Evolutionary conservation across 352 stramenopile genomes (phyloP), one percentile per base, ranked within the genome.

Genomic region (Pythium dissimile): DNA sequence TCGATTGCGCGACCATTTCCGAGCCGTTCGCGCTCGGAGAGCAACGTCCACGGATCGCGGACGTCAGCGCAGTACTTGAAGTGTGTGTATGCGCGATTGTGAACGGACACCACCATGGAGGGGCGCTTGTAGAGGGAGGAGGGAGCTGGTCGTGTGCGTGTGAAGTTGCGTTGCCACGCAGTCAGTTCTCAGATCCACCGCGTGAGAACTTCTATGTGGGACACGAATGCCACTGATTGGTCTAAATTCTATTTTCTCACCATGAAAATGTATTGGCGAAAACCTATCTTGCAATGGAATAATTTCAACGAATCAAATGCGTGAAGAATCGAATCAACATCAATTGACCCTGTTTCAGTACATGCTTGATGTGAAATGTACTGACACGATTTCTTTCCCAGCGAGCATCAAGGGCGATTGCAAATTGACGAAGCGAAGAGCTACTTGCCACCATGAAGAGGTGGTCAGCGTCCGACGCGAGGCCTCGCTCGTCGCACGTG

Each of bases 1-100:
- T 79, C 56, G 24, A 88, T 71, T 21, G 64, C 59, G 27, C 59
- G 59, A n/a, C 66, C 56, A 57, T 84, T 86, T 26, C 76, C 80
- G 12, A 58, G 71, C 45, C 73, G 46, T 54, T 89, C 78, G 26
- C 80, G 74, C 58, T 90, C 70, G 3, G 68, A 61, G 6, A 90
- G 57, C 30, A 90, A 70, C 43, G 49, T 3, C 27, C 30, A 44
- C 30, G 60, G 39, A 3, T 30, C 43, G 26, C 30, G 49, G 26
- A 37, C 1, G 9, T 34, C 20, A 20, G 28, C 20, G 26, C 18
- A 18, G 50, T 58, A 39, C 50, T 39, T 58, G 50, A 39, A 58
- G 39, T 58, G 50, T 2, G 37, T 27, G 39, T 58, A 58, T 4
- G 37, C 24, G 3, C n/a, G 10, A n/a, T 47, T 18, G 34, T n/a